Conservation (phyloP, 2,329 filamentous ascomycete genomes). For the Arthroderma sp. region DNA sequence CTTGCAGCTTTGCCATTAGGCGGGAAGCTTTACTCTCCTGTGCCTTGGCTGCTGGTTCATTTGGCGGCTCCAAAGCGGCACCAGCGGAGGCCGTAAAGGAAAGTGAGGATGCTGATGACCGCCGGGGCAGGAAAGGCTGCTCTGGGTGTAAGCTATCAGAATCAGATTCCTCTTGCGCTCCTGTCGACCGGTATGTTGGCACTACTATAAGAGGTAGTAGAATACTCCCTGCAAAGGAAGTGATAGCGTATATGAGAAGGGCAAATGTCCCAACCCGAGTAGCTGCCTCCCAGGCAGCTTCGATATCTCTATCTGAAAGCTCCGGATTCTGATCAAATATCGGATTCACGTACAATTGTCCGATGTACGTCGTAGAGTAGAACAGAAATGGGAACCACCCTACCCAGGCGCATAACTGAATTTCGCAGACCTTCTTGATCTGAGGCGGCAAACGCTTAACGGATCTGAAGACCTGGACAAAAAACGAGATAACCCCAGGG, state of each 20-base stretch:
- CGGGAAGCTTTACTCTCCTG: constrained; percentile 14
- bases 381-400: constrained; percentile 94
- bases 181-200: constrained; percentile 49
- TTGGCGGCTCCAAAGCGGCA: constrained; percentile 15
- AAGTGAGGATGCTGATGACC: constrained; percentile 21
- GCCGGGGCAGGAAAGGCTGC: constrained; percentile 14
- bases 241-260: constrained; percentile 73
- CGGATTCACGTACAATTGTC: constrained; percentile 81
- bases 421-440: constrained; percentile 66
- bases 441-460: constrained; percentile 69
- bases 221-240: constrained; percentile 69
- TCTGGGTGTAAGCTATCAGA: constrained; percentile 6
- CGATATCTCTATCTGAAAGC: constrained; percentile 62
- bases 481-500: constrained; percentile 63
- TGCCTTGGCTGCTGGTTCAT: constrained; percentile 7
- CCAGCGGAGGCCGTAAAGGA: constrained; percentile 21
- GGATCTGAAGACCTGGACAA: constrained; percentile 61
- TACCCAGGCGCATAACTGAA: constrained; percentile 81
- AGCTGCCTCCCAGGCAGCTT: constrained; percentile 67
- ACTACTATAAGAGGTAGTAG: constrained; percentile 75
- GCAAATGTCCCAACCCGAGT: constrained; percentile 83
- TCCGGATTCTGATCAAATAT: constrained; percentile 64
- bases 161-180: constrained; percentile 4
- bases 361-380: constrained; percentile 88
- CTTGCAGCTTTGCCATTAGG: constrained; percentile 50